Evolutionary conservation across 768 basidiomycete species (phyloP).

Genomic region (Naganishia vishniacii): DNA sequence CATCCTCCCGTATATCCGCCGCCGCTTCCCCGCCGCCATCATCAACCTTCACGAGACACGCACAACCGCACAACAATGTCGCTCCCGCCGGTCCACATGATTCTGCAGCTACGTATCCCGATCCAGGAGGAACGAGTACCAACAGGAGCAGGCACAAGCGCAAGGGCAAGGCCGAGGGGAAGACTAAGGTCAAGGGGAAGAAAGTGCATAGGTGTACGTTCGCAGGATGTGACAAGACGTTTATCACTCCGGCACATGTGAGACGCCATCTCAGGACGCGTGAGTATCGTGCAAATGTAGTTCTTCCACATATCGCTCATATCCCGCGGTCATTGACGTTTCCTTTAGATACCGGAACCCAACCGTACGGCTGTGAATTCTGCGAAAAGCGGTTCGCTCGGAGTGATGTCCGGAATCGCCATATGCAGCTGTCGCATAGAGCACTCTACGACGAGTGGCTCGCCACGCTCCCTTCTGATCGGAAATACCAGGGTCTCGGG

Average conservation of each 20-base stretch:
- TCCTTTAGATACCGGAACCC: slow-evolving; percentile 16
- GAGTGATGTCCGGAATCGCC: slow-evolving; percentile 20
- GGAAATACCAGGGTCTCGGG: background rate
- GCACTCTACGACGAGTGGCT: slow-evolving; percentile 3
- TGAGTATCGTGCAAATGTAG: too few species aligned
- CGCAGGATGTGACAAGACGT: slow-evolving; percentile 20
- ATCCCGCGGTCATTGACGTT: too few species aligned
- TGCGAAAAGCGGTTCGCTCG: slow-evolving; percentile 17
- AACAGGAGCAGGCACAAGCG: background rate
- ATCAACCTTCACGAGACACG: too few species aligned
- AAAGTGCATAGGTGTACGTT: slow-evolving; percentile 13
- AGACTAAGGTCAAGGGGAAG: slow-evolving; percentile 14
- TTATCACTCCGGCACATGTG: slow-evolving; percentile 17
- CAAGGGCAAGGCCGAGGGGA: background rate
- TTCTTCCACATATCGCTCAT: too few species aligned
- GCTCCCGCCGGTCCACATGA: too few species aligned
- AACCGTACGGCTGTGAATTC: slow-evolving; percentile 14
- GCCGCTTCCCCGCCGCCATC: too few species aligned
- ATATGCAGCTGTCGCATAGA: slow-evolving; percentile 18
- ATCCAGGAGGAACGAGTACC: too few species aligned
- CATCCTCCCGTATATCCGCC: too few species aligned
- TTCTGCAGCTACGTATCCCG: too few species aligned
- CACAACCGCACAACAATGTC: too few species aligned
- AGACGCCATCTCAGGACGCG: slow-evolving; percentile 19
- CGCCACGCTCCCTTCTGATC: background rate